Conservation (phyloP, 345 rosid genomes). For the Bruguiera sexangula region DNA sequence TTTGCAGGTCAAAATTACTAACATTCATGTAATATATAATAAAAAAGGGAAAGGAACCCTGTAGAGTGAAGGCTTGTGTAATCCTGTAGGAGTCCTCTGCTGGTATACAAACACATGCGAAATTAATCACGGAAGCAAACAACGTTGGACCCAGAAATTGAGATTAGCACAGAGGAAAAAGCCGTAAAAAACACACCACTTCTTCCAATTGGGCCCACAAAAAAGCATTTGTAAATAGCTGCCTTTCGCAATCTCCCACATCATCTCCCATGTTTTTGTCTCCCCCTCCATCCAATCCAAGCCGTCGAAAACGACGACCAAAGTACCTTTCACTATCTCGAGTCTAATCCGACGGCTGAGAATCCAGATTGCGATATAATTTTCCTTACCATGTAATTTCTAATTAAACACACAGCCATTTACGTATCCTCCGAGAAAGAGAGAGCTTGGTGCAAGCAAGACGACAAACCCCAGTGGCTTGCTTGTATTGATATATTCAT, state of each 20-base stretch:
- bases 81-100: too few species aligned
- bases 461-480: conserved; percentile 7
- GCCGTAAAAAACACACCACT: background rate
- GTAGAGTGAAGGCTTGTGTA: too few species aligned
- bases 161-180: too few species aligned
- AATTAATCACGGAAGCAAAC: too few species aligned
- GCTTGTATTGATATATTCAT: conserved; percentile 10
- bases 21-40: too few species aligned
- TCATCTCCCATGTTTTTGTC: background rate
- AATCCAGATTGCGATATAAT: background rate
- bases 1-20: too few species aligned
- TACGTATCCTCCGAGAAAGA: background rate
- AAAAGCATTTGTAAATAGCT: background rate
- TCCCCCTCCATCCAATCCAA: background rate
- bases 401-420: background rate
- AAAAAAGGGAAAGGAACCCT: too few species aligned
- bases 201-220: background rate
- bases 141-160: too few species aligned
- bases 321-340: background rate
- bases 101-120: too few species aligned
- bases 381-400: background rate
- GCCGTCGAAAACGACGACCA: background rate
- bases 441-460: conserved; percentile 4
- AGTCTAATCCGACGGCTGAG: background rate
- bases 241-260: conserved; percentile 6